A percentile compares a stretch with the other conserved stretches of the same genome.
These are phyloP conservation scores for Tricholoma furcatifolium DNA, from an alignment of 768 basidiomycete genomes.

Conservation along the genomic window DNA sequence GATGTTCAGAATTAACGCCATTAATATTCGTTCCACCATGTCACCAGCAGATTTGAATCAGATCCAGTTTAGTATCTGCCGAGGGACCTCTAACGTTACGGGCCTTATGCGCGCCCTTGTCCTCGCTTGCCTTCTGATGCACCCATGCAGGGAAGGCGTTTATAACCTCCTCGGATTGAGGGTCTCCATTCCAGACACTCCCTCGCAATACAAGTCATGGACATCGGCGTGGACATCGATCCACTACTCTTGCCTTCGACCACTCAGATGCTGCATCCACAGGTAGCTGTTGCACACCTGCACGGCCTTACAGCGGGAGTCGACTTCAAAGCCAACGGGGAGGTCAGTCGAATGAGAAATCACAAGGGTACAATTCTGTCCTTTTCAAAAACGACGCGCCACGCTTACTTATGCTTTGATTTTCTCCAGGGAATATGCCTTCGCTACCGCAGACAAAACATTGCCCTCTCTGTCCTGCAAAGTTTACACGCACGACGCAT, in stretches of 20 bases:
- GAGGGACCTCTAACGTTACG: too few species aligned
- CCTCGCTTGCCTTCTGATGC: too few species aligned
- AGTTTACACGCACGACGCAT: constrained; percentile 73
- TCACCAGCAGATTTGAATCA: too few species aligned
- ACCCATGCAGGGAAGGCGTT: constrained; percentile 17
- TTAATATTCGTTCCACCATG: too few species aligned
- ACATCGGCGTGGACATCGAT: not conserved
- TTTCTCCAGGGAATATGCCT: constrained; percentile 56
- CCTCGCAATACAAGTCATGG: constrained; percentile 12
- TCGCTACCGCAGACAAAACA: constrained; percentile 71
- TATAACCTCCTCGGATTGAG: constrained; percentile 30
- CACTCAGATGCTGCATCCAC: constrained; percentile 22
- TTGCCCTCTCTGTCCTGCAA: constrained; percentile 68
- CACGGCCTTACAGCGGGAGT: constrained; percentile 21
- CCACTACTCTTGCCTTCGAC: not conserved
- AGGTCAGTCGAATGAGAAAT: constrained; percentile 41
- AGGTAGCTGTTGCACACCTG: constrained; percentile 20
- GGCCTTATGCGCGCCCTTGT: too few species aligned
- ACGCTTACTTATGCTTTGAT: constrained; percentile 2
- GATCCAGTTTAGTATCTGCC: too few species aligned
- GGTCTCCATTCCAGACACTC: constrained; percentile 20
- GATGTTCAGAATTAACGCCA: too few species aligned
- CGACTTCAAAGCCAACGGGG: constrained; percentile 41
- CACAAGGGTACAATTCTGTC: constrained; percentile 32
- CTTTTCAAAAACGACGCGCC: not conserved